Conservation (phyloP, 345 rosid genomes). For the Ricinus communis region DNA sequence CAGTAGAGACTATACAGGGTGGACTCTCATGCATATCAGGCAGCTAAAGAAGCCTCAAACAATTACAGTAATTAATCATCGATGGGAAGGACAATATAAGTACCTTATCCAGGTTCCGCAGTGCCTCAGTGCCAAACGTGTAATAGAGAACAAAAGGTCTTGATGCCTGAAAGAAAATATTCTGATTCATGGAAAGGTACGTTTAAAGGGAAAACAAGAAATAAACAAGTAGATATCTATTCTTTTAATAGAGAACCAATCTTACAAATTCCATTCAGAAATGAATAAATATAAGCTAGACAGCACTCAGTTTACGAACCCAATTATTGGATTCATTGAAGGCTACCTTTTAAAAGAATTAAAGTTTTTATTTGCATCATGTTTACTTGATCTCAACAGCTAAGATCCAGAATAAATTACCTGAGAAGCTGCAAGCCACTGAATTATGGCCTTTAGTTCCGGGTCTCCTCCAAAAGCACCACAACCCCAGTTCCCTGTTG, state of each 20-base stretch:
- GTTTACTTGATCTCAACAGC: background rate
- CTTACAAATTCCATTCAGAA: background rate
- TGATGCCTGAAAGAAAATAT: slow-evolving; percentile 51
- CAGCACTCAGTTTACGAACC: background rate
- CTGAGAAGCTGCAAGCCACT: slow-evolving; percentile 99
- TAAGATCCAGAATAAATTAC: slow-evolving; percentile 27
- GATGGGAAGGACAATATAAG: background rate
- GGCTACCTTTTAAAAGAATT: background rate
- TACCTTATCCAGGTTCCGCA: slow-evolving; percentile 63
- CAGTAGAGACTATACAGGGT: no score
- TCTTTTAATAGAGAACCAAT: background rate
- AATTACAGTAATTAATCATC: background rate
- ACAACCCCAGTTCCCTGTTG: slow-evolving; percentile 96
- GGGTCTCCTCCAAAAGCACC: slow-evolving; percentile 99
- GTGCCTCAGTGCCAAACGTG: slow-evolving; percentile 53
- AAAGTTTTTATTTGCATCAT: background rate
- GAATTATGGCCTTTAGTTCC: slow-evolving; percentile 73
- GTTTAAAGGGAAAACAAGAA: slow-evolving; percentile 5
- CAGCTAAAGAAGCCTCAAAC: background rate
- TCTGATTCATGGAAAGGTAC: background rate
- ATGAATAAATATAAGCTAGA: no score
- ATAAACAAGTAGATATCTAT: background rate
- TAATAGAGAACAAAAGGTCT: slow-evolving; percentile 75
- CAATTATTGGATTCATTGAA: background rate
- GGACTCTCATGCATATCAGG: background rate